Evolutionary conservation across 345 rosid species (phyloP), one percentile per base, ranked within the genome.

Genomic region (Citrus trifoliata): DNA sequence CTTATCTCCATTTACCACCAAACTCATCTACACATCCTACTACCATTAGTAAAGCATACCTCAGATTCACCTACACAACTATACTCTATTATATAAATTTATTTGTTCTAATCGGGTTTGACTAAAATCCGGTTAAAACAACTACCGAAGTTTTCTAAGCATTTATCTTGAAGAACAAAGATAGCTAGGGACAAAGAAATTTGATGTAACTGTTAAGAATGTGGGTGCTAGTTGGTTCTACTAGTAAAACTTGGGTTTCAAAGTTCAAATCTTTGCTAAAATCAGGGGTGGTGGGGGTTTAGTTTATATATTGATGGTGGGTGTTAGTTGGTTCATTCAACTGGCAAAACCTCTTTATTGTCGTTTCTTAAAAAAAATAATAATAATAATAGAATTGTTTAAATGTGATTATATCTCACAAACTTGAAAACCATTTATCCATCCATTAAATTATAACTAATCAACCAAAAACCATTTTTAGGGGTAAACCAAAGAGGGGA

Each of bases 401-500:
- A 46, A 12, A 46, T 46, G 51, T 46, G 51, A 12, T 56, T 16
- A 9, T 30, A 67, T n/a, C 38, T 51, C 35, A 18, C 27, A 66
- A 66, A 48, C 46, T 37, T 67, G 24, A 24, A 40, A 71, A 62
- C n/a, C n/a, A 8, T 40, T 40, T 21, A 21, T 58, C 6, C 32
- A 72, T 56, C 61, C 7, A 10, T 74, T 25, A 14, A 53, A 75
- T 28, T 48, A 61, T 61, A 72, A 71, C 35, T 9, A 30, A 70
- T 48, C 16, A 30, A 51, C 24, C 0, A 40, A 28, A 61, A 42
- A 46, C 48, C 70, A 51, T 59, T 83, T 33, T 33, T 25, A 87
- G 87, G 82, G 87, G 86, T 30, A 87, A 85, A 79, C 87, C 83
- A n/a, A 87, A 85, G 83, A 87, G 83, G 69, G 86, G 86, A 62